Evolutionary conservation across 352 stramenopile genomes (phyloP).

Genomic region (Phytophthora europaea): DNA sequence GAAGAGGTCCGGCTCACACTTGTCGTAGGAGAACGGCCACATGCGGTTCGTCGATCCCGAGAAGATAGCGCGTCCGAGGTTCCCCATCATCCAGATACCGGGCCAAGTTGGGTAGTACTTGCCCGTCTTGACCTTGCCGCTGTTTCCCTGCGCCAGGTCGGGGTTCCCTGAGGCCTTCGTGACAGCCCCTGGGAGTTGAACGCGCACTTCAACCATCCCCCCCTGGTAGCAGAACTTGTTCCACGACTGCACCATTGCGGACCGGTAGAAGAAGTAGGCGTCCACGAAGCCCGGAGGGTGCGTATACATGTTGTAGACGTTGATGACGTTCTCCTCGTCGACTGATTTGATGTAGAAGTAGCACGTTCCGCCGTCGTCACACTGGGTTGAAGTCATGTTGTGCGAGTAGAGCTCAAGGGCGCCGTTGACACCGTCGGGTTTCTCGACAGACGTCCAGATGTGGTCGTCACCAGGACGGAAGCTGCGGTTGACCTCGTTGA

Average conservation of each 20-base stretch:
- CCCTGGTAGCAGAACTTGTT: conserved; percentile 97
- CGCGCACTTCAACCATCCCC: conserved; percentile 89
- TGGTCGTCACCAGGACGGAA: conserved; percentile 94
- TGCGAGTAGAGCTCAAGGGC: conserved; percentile 93
- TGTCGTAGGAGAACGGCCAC: too few relatives aligned
- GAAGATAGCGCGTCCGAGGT: too few relatives aligned
- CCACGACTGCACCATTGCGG: conserved; percentile 93
- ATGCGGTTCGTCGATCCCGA: too few relatives aligned
- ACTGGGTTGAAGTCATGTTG: conserved; percentile 70
- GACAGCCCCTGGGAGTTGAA: conserved; percentile 89
- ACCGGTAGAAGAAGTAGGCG: conserved; percentile 55
- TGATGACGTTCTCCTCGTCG: conserved; percentile 46
- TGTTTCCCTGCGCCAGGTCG: conserved; percentile 40
- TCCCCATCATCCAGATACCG: too few relatives aligned
- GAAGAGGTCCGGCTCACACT: too few relatives aligned
- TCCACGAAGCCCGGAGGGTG: conserved; percentile 53
- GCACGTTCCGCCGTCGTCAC: conserved; percentile 52
- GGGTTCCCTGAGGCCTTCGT: conserved; percentile 55
- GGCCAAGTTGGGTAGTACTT: conserved; percentile 57
- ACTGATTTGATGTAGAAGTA: conserved; percentile 56
- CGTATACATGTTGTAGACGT: conserved; percentile 69
- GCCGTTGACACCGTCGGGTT: conserved; percentile 92
- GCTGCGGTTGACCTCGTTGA: conserved; percentile 86
- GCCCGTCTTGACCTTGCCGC: conserved; percentile 58
- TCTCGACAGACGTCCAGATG: conserved; percentile 94